phyloP scores from a whole-genome alignment of 129 eudicot species.

The Heracleum sosnowskyi region DNA sequence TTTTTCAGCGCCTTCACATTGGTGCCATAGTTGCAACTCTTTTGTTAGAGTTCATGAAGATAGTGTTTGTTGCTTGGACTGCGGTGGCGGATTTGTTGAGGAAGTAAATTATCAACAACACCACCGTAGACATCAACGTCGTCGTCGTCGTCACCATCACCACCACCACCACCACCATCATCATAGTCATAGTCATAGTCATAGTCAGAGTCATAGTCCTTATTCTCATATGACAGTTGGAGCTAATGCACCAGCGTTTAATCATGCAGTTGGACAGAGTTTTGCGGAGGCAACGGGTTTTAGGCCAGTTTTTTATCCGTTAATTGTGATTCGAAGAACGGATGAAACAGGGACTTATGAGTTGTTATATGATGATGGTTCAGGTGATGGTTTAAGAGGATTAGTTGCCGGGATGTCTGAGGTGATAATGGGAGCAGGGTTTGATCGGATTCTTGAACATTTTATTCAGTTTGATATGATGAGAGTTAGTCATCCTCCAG shows the following conservation, averaged over 20 bases:
- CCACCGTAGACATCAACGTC: slow-evolving; percentile 1
- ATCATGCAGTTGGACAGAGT: slow-evolving; percentile 3
- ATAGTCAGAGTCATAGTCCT: neutral
- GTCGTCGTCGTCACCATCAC: neutral
- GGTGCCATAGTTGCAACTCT: slow-evolving; percentile 51
- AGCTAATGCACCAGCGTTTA: slow-evolving; percentile 8
- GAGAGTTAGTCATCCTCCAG: slow-evolving; percentile 28
- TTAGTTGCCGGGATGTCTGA: slow-evolving; percentile 40
- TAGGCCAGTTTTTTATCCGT: slow-evolving; percentile 39
- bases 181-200: too few species aligned
- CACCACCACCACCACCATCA: neutral
- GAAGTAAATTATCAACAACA: slow-evolving; percentile 6
- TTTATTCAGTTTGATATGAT: slow-evolving; percentile 30
- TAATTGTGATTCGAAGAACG: slow-evolving; percentile 30
- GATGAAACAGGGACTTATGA: slow-evolving; percentile 27
- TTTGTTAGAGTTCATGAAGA: slow-evolving; percentile 27
- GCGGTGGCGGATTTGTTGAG: slow-evolving; percentile 42
- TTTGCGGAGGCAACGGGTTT: neutral
- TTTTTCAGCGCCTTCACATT: slow-evolving; percentile 22
- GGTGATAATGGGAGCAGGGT: slow-evolving; percentile 41
- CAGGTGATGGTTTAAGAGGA: slow-evolving; percentile 31
- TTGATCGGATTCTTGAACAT: slow-evolving; percentile 39
- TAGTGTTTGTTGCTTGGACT: slow-evolving; percentile 31
- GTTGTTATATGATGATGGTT: slow-evolving; percentile 36
- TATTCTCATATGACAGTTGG: neutral